A percentile compares a stretch with the other conserved stretches of the same genome.
These are phyloP conservation scores for Mrakia frigida DNA, from an alignment of 768 basidiomycete species.

Conservation along the genomic window DNA sequence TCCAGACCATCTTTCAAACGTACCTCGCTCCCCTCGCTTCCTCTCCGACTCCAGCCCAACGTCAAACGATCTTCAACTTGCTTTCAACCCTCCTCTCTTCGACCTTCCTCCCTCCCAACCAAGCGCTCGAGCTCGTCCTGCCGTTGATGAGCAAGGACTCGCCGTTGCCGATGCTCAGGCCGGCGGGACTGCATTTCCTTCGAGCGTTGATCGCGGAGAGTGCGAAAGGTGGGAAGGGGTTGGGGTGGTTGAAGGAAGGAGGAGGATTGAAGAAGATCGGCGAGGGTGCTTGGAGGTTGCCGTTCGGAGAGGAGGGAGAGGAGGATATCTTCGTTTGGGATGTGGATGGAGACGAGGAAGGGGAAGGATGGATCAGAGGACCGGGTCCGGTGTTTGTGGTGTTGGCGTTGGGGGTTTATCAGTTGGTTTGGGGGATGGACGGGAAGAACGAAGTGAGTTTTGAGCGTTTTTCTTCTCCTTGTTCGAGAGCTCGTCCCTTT, in stretches of 20 bases:
- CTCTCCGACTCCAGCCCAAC: not conserved
- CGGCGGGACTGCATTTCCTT: slow-evolving; percentile 13
- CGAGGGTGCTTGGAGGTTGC: not conserved
- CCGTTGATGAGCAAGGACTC: not conserved
- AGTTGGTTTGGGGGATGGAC: not conserved
- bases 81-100: not conserved
- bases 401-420: slow-evolving; percentile 17
- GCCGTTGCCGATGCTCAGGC: not conserved
- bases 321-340: slow-evolving; percentile 14
- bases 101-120: not conserved
- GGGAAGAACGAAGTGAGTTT: slow-evolving; percentile 3
- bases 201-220: not conserved
- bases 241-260: slow-evolving; percentile 1
- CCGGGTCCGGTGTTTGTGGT: slow-evolving; percentile 26
- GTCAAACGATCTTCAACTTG: not conserved
- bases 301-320: slow-evolving; percentile 3
- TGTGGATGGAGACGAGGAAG: not conserved
- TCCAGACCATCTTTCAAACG: slow-evolving; percentile 12
- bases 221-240: not conserved
- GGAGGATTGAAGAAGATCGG: not conserved
- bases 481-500: no score
- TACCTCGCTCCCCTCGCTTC: slow-evolving; percentile 21
- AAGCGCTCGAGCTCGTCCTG: not conserved
- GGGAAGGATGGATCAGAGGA: slow-evolving; percentile 23
- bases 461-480: not conserved